phyloP scores from a whole-genome alignment of 2,329 filamentous ascomycete species.

The Aspergillus sp. region DNA sequence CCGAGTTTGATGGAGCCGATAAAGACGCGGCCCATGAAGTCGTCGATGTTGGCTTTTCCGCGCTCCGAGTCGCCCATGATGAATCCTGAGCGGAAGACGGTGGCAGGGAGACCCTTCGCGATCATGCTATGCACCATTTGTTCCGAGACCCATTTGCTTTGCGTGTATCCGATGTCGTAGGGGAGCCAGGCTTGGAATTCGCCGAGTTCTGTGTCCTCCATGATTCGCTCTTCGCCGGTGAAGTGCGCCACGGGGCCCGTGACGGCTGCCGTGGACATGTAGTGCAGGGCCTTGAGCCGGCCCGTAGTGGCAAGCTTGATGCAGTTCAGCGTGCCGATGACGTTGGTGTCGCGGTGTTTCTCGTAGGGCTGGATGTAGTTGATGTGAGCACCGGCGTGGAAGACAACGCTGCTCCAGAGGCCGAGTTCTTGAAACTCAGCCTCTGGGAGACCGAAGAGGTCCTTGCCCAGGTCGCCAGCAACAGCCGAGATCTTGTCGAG shows the following conservation, averaged over 20 bases:
- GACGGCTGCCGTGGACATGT: neutral
- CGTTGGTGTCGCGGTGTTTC: neutral
- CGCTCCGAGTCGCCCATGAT: neutral
- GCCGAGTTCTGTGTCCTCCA: neutral
- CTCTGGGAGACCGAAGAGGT: neutral
- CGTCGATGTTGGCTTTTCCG: neutral
- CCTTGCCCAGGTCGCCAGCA: neutral
- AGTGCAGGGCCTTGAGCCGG: neutral
- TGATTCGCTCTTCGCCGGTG: neutral
- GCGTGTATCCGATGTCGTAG: neutral
- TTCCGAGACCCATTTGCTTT: neutral
- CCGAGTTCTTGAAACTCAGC: neutral
- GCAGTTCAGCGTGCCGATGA: neutral
- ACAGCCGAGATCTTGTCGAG: neutral
- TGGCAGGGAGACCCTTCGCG: neutral
- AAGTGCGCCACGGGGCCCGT: neutral
- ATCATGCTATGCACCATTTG: neutral
- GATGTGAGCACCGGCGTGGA: neutral
- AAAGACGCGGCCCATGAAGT: neutral
- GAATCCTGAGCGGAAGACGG: neutral
- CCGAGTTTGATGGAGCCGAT: neutral
- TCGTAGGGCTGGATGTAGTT: constrained; percentile 2
- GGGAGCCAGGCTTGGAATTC: neutral
- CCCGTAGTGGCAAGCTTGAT: neutral
- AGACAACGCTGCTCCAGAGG: neutral